Percentiles rank a stretch among this genome's conserved stretches.
phyloP scores from a whole-genome alignment of 257 asterid species.

The Hygrophila difformis region DNA sequence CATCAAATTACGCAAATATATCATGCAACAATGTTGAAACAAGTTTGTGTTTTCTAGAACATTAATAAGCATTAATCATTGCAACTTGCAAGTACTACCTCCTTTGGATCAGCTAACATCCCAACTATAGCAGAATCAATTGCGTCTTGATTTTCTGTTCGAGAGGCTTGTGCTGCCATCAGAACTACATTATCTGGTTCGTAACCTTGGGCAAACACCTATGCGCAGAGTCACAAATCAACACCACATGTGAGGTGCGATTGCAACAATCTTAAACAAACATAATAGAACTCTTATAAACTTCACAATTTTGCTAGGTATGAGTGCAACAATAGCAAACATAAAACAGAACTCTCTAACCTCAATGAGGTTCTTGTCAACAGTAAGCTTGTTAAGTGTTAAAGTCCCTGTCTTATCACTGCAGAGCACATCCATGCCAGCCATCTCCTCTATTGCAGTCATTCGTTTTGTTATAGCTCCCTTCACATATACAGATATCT shows the following conservation, averaged over 20 bases:
- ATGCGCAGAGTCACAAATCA: slow-evolving; percentile 14
- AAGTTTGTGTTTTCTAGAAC: not conserved
- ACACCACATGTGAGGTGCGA: no score
- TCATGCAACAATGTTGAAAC: slow-evolving; percentile 1
- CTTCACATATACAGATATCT: slow-evolving; percentile 21
- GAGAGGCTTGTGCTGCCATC: slow-evolving; percentile 97
- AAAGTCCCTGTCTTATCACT: slow-evolving; percentile 95
- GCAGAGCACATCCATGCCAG: slow-evolving; percentile 99
- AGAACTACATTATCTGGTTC: slow-evolving; percentile 92
- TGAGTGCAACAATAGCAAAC: slow-evolving; percentile 3
- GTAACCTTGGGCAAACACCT: slow-evolving; percentile 84
- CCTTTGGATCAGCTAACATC: slow-evolving; percentile 97
- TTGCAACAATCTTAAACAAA: no score
- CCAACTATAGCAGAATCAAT: slow-evolving; percentile 92
- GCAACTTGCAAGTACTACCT: slow-evolving; percentile 44
- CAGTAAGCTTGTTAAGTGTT: slow-evolving; percentile 90
- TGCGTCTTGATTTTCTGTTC: slow-evolving; percentile 95
- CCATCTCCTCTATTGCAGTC: slow-evolving; percentile 99
- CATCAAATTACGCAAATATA: slow-evolving; percentile 9
- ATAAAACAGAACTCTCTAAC: slow-evolving; percentile 25
- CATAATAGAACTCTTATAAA: not conserved
- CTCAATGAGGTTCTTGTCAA: slow-evolving; percentile 93
- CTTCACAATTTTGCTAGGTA: not conserved
- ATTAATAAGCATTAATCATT: slow-evolving; percentile 1
- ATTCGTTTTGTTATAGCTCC: slow-evolving; percentile 99